These are phyloP conservation scores for Fusarium piperis DNA, from an alignment of 2,329 filamentous ascomycete species.

Conservation along the genomic window DNA sequence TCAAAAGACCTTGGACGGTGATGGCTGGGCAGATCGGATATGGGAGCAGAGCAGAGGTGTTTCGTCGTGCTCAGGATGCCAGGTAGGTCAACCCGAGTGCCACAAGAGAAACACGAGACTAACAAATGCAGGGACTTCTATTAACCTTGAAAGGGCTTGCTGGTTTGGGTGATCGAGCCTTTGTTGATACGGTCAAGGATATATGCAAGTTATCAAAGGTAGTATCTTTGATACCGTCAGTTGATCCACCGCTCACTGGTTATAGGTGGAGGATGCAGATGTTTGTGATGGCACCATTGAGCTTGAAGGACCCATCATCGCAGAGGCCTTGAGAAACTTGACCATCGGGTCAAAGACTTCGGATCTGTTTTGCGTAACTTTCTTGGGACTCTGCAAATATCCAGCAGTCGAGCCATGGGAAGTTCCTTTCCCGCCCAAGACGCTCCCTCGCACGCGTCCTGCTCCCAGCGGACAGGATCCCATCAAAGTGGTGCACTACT, in stretches of 20 bases:
- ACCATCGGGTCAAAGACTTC: constrained; percentile 59
- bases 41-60: constrained; percentile 26
- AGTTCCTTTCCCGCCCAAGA: constrained; percentile 55
- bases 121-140: constrained; percentile 45
- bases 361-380: constrained; percentile 60
- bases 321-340: constrained; percentile 58
- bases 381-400: constrained; percentile 64
- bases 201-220: constrained; percentile 49
- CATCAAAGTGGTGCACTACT: constrained; percentile 66
- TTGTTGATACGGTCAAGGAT: constrained; percentile 47
- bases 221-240: background rate
- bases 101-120: background rate
- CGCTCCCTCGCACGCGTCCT: constrained; percentile 50
- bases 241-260: background rate
- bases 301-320: constrained; percentile 63
- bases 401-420: constrained; percentile 56
- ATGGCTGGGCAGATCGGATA: constrained; percentile 27
- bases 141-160: constrained; percentile 54
- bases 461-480: constrained; percentile 56
- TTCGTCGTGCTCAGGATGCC: constrained; percentile 37
- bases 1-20: constrained; percentile 19
- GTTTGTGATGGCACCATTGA: constrained; percentile 64
- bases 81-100: background rate
- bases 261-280: constrained; percentile 60
- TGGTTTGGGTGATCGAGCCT: constrained; percentile 52